These are phyloP conservation scores for Podospora didyma DNA, from an alignment of 495 filamentous ascomycete species.

Conservation along the genomic window DNA sequence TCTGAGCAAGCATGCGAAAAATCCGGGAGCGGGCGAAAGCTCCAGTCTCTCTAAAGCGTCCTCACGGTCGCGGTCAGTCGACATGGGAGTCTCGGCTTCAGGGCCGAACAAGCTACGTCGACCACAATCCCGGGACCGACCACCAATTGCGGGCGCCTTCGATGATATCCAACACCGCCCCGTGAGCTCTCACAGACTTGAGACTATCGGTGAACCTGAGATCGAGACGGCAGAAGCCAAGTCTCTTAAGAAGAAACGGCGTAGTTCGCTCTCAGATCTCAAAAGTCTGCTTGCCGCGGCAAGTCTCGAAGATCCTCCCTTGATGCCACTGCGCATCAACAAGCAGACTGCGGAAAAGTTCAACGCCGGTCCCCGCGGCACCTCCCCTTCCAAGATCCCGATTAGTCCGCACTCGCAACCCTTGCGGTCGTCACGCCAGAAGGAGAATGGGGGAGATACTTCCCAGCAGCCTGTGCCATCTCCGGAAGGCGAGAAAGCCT, in stretches of 20 bases:
- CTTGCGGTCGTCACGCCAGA: slow-evolving; percentile 27
- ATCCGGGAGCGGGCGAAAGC: slow-evolving; percentile 50
- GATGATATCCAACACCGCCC: slow-evolving; percentile 45
- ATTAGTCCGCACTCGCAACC: slow-evolving; percentile 32
- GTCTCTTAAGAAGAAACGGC: slow-evolving; percentile 67
- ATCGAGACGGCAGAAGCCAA: slow-evolving; percentile 36
- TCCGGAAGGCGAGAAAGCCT: slow-evolving; percentile 5
- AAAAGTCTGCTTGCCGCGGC: slow-evolving; percentile 54
- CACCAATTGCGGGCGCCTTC: slow-evolving; percentile 59
- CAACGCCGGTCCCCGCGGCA: slow-evolving; percentile 36
- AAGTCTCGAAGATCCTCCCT: slow-evolving; percentile 38
- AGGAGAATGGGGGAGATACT: slow-evolving; percentile 35
- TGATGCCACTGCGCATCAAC: slow-evolving; percentile 45
- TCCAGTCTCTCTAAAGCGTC: slow-evolving; percentile 58
- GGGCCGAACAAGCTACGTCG: slow-evolving; percentile 48
- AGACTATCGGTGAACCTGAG: slow-evolving; percentile 50
- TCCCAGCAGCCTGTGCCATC: slow-evolving; percentile 17
- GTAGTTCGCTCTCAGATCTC: slow-evolving; percentile 89
- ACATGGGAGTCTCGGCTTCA: slow-evolving; percentile 53
- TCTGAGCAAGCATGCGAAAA: slow-evolving; percentile 75
- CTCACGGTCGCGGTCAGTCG: slow-evolving; percentile 76
- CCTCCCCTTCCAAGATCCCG: slow-evolving; percentile 40
- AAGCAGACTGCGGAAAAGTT: slow-evolving; percentile 58
- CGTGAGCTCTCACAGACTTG: slow-evolving; percentile 41
- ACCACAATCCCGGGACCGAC: slow-evolving; percentile 64